Conservation (phyloP, 345 rosid species). For the Crucihimalaya himalaica region DNA sequence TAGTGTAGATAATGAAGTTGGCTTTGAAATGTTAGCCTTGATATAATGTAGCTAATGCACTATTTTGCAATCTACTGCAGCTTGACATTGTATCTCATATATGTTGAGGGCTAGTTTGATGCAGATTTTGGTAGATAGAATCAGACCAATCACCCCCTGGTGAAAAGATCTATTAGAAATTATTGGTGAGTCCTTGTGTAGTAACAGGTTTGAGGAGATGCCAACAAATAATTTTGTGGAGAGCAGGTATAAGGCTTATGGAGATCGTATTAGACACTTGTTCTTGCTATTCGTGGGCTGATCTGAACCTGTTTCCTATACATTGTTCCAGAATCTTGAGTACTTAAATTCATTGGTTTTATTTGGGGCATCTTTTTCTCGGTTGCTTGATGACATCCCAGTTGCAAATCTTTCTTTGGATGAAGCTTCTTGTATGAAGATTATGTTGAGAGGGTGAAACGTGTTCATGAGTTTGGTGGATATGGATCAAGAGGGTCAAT, state of each 20-base stretch:
- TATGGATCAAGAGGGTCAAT: slow-evolving; percentile 81
- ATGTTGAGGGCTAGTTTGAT: too few species aligned
- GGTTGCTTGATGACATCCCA: neutral
- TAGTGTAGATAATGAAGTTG: neutral
- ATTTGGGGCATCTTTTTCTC: too few species aligned
- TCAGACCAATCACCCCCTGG: too few species aligned
- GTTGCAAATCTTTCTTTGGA: neutral
- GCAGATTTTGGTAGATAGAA: too few species aligned
- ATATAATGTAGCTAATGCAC: neutral
- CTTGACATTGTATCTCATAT: too few species aligned
- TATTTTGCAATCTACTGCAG: too few species aligned
- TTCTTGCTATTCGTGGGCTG: neutral
- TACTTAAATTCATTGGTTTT: too few species aligned
- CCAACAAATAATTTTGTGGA: slow-evolving; percentile 88
- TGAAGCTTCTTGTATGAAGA: slow-evolving; percentile 77
- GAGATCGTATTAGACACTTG: neutral
- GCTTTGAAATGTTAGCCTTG: neutral
- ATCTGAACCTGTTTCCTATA: neutral
- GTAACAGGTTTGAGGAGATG: slow-evolving; percentile 91
- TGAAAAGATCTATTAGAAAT: too few species aligned
- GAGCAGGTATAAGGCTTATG: slow-evolving; percentile 60
- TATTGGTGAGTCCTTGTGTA: slow-evolving; percentile 14
- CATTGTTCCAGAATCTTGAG: slow-evolving; percentile 36
- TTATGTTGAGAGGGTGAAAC: slow-evolving; percentile 74
- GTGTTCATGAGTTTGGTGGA: slow-evolving; percentile 76